These are phyloP conservation scores for Corinectria fuckeliana DNA, from an alignment of 2,329 filamentous ascomycete genomes.

Conservation along the genomic window DNA sequence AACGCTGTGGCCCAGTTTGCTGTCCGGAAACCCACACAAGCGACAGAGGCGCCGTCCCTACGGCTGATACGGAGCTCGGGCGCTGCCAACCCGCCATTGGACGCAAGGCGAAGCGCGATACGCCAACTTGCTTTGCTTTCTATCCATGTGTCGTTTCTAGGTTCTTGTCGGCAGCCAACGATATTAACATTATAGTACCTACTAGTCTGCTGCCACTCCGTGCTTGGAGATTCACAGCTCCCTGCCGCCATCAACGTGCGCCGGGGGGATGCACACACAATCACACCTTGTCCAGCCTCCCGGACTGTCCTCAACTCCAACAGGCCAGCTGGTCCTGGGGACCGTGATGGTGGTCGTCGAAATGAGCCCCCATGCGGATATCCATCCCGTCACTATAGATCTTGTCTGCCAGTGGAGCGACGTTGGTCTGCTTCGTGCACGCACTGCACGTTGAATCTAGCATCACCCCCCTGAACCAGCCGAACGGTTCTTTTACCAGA, in stretches of 20 bases:
- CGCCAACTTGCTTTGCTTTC: slow-evolving; percentile 10
- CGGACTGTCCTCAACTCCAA: neutral
- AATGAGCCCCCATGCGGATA: slow-evolving; percentile 5
- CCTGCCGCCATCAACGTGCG: neutral
- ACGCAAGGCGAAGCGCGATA: slow-evolving; percentile 27
- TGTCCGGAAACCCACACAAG: slow-evolving; percentile 10
- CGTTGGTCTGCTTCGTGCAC: slow-evolving; percentile 3
- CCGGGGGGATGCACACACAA: slow-evolving; percentile 7
- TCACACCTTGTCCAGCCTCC: slow-evolving; percentile 11
- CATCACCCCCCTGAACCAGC: slow-evolving; percentile 9
- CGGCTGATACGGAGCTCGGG: slow-evolving; percentile 25
- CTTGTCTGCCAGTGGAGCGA: slow-evolving; percentile 1
- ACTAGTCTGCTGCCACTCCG: no score
- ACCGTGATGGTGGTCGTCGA: neutral
- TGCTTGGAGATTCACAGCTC: neutral
- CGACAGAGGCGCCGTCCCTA: slow-evolving; percentile 21
- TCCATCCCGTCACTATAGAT: slow-evolving; percentile 10
- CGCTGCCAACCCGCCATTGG: slow-evolving; percentile 17
- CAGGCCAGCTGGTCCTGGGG: neutral
- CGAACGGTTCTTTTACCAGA: slow-evolving; percentile 19
- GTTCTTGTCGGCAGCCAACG: neutral
- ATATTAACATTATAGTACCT: no score
- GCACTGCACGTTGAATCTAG: slow-evolving; percentile 10
- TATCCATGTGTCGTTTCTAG: neutral
- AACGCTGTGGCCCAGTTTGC: neutral